These are phyloP conservation scores for Forsythia viridissima DNA, from an alignment of 257 asterid genomes.

Conservation along the genomic window DNA sequence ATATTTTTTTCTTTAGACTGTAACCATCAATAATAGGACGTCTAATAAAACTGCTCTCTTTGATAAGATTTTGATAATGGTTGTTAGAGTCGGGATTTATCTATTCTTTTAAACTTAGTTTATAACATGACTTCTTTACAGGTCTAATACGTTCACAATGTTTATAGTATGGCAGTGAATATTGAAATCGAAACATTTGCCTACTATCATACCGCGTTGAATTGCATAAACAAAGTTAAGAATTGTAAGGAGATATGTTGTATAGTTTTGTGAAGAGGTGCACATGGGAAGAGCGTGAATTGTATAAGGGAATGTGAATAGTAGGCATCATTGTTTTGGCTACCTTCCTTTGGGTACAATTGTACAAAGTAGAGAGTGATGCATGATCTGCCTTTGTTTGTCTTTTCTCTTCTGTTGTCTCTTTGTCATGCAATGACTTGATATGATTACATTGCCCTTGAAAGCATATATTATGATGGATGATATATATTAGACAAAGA, in stretches of 20 bases:
- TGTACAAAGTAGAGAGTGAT: conserved; percentile 32
- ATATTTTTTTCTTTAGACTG: no score
- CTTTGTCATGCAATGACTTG: conserved; percentile 18
- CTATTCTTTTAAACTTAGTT: no score
- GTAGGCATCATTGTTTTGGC: conserved; percentile 41
- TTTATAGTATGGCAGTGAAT: no score
- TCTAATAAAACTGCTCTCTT: conserved; percentile 12
- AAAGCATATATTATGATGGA: no score
- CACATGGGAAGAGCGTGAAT: conserved; percentile 60
- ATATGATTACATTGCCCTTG: background rate
- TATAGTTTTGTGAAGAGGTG: conserved; percentile 11
- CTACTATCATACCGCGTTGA: background rate
- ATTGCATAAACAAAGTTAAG: background rate
- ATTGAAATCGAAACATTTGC: background rate
- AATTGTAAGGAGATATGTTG: background rate
- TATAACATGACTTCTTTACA: no score
- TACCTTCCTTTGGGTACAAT: background rate
- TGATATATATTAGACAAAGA: no score
- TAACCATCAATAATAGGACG: background rate
- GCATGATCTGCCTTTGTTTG: conserved; percentile 36
- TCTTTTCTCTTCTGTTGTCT: conserved; percentile 19
- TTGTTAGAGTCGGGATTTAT: no score
- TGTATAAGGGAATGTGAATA: conserved; percentile 44
- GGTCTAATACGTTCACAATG: no score
- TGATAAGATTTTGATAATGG: background rate